Percentiles rank a stretch among this genome's conserved stretches.
Evolutionary conservation across 2,329 filamentous ascomycete species (phyloP).

Genomic region (Daldinia eschscholtzii): DNA sequence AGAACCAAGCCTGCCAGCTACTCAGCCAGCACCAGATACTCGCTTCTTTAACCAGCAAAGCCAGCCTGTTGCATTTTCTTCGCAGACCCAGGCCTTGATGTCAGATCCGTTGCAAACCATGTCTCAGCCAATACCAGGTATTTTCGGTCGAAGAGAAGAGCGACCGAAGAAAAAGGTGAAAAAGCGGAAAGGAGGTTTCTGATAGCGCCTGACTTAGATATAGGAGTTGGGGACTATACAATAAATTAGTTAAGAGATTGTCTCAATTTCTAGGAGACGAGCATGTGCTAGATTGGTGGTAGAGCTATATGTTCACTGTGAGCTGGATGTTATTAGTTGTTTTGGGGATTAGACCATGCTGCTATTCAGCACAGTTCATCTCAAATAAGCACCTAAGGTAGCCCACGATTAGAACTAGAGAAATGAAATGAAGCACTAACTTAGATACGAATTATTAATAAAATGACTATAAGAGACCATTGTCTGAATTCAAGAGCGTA

Average conservation of each 20-base stretch:
- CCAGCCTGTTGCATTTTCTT: constrained; percentile 41
- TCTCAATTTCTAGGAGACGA: background rate
- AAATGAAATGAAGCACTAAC: no score
- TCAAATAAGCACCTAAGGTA: no score
- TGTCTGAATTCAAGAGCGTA: background rate
- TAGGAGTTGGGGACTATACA: background rate
- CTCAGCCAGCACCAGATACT: constrained; percentile 47
- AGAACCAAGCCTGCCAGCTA: constrained; percentile 46
- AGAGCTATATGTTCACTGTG: background rate
- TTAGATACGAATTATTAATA: background rate
- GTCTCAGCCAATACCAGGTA: constrained; percentile 51
- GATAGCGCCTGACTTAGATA: constrained; percentile 10
- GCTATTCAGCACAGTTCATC: background rate
- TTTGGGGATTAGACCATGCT: background rate
- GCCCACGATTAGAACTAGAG: no score
- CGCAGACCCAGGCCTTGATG: constrained; percentile 41
- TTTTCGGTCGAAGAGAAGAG: constrained; percentile 49
- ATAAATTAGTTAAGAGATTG: background rate
- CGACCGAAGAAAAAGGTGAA: constrained; percentile 49
- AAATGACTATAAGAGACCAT: background rate
- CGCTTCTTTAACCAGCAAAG: constrained; percentile 46
- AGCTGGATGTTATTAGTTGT: background rate
- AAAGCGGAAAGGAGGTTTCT: constrained; percentile 52
- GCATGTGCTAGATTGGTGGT: background rate
- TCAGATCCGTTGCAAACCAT: constrained; percentile 48